phyloP scores from a whole-genome alignment of 1,139 yeast species.

The Pichia sp. region DNA sequence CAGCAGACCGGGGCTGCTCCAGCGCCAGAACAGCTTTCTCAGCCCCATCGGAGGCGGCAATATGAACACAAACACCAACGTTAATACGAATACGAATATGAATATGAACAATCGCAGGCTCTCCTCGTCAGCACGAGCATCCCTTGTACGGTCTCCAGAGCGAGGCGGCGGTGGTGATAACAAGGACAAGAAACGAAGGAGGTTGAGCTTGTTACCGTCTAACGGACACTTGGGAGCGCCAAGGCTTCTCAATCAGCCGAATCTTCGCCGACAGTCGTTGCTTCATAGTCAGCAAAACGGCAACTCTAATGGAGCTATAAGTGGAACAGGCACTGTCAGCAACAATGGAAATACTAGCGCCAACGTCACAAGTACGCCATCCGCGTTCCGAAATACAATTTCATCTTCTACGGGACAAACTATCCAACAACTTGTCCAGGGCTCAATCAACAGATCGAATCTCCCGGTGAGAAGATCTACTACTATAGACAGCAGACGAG shows the following conservation, averaged over 20 bases:
- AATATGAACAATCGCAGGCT: background rate
- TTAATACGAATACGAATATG: too few relatives aligned
- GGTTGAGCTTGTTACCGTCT: conserved; percentile 25
- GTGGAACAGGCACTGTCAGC: conserved; percentile 4
- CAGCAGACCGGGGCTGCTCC: conserved; percentile 1
- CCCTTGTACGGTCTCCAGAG: conserved; percentile 10
- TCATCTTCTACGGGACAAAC: conserved; percentile 19
- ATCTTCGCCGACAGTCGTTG: conserved; percentile 19
- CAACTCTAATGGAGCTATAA: background rate
- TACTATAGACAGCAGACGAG: conserved; percentile 5
- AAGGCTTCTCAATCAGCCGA: conserved; percentile 19
- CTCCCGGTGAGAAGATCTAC: too few relatives aligned
- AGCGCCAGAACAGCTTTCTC: conserved; percentile 11
- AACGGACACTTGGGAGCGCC: conserved; percentile 25
- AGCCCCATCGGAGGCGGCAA: conserved; percentile 7
- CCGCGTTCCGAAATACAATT: conserved; percentile 2
- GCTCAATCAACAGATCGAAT: conserved; percentile 19
- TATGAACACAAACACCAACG: too few relatives aligned
- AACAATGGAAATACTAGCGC: conserved; percentile 3
- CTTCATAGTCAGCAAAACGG: background rate
- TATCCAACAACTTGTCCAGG: conserved; percentile 23
- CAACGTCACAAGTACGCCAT: conserved; percentile 1
- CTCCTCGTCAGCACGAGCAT: conserved; percentile 1
- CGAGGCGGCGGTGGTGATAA: background rate
- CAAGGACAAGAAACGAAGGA: conserved; percentile 17